These are phyloP conservation scores for Lactarius evosmus DNA, from an alignment of 768 basidiomycete genomes.

Conservation along the genomic window DNA sequence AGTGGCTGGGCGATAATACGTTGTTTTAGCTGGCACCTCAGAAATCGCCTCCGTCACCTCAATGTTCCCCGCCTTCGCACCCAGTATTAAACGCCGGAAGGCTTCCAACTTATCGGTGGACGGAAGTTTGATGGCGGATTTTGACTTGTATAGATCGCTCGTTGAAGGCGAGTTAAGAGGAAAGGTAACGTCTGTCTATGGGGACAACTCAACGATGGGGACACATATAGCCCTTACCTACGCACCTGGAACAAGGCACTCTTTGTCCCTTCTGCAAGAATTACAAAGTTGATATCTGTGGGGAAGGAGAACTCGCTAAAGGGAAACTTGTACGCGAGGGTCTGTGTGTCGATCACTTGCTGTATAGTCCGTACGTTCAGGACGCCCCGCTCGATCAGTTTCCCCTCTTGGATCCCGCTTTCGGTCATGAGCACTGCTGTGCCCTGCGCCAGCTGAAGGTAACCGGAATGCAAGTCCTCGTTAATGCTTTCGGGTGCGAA, in stretches of 20 bases:
- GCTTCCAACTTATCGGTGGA: conserved; percentile 44
- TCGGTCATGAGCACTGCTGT: conserved; percentile 63
- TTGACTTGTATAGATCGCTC: conserved; percentile 48
- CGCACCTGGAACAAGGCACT: conserved; percentile 71
- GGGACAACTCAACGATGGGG: conserved; percentile 2
- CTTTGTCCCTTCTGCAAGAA: conserved; percentile 60
- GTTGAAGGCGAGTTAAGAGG: conserved; percentile 40
- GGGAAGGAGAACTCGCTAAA: conserved; percentile 69
- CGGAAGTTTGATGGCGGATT: conserved; percentile 46
- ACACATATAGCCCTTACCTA: not conserved
- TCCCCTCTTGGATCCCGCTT: conserved; percentile 64
- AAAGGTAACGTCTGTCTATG: conserved; percentile 56
- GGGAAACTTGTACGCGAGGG: conserved; percentile 71
- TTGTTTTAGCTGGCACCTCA: conserved; percentile 43
- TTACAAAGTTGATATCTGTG: conserved; percentile 66
- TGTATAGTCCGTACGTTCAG: conserved; percentile 62
- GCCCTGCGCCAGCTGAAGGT: conserved; percentile 66
- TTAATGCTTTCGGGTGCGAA: conserved; percentile 67
- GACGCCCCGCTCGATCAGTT: conserved; percentile 58
- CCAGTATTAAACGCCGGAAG: conserved; percentile 58
- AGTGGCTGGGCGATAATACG: conserved; percentile 3
- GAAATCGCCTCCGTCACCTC: conserved; percentile 52
- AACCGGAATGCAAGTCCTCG: conserved; percentile 71
- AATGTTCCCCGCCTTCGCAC: conserved; percentile 58
- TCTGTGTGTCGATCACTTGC: conserved; percentile 60